phyloP scores from a whole-genome alignment of 371 early-diverging fungal species.

The Rhizomucor pusillus region DNA sequence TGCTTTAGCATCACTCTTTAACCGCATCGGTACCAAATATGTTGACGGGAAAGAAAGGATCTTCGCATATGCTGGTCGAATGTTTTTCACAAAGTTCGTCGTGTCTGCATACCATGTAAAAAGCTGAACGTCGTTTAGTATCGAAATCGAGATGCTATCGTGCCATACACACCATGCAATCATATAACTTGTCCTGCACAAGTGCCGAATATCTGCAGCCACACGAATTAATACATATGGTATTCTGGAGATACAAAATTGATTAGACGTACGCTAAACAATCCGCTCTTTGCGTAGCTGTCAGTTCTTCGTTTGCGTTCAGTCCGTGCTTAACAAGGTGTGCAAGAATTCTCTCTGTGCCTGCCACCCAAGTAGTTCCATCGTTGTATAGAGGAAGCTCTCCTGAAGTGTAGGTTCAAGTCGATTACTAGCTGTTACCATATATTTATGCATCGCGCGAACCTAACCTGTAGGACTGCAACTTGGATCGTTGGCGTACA shows the following conservation, averaged over 20 bases:
- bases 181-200: slow-evolving; percentile 51
- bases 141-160: neutral
- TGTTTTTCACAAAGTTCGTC: slow-evolving; percentile 64
- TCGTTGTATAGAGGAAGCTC: slow-evolving; percentile 63
- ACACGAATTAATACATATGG: neutral
- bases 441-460: too few relatives aligned
- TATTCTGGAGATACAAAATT: neutral
- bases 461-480: slow-evolving; percentile 54
- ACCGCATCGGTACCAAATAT: slow-evolving; percentile 60
- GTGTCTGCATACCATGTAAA: slow-evolving; percentile 71
- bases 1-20: slow-evolving; percentile 53
- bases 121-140: slow-evolving; percentile 23
- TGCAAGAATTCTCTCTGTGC: slow-evolving; percentile 50
- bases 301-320: slow-evolving; percentile 47
- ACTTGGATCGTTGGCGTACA: slow-evolving; percentile 55
- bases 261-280: slow-evolving; percentile 39
- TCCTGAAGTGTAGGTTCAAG: slow-evolving; percentile 26
- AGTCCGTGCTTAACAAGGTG: slow-evolving; percentile 48
- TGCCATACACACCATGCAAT: slow-evolving; percentile 44
- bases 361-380: slow-evolving; percentile 59
- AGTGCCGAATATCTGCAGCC: slow-evolving; percentile 42
- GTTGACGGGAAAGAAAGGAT: slow-evolving; percentile 63
- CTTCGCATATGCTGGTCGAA: slow-evolving; percentile 64
- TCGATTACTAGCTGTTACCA: neutral
- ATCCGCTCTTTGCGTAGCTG: slow-evolving; percentile 50